Conservation (phyloP, 148 eudicot species). For the Chenopodium berlandieri region DNA sequence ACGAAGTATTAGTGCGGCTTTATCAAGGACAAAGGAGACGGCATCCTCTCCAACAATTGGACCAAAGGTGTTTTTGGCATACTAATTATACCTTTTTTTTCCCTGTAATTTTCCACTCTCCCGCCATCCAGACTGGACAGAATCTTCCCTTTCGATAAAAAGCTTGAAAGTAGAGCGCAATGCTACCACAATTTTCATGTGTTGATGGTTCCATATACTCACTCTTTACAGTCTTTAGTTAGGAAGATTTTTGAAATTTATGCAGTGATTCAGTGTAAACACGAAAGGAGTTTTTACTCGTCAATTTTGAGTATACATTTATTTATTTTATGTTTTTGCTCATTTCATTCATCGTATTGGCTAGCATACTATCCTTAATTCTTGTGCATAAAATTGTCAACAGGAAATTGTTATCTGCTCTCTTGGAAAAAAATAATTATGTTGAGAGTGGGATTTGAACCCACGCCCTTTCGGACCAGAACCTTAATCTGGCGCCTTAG, state of each 20-base stretch:
- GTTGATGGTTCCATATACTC: too few species aligned
- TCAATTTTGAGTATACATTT: not conserved
- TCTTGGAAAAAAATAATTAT: too few species aligned
- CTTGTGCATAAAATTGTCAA: too few species aligned
- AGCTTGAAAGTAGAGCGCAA: not conserved
- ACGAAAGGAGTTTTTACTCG: not conserved
- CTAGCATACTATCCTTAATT: too few species aligned
- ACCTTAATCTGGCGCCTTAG: constrained; percentile 43
- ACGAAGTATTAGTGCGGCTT: not conserved
- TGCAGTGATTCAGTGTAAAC: not conserved
- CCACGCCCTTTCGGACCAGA: constrained; percentile 99
- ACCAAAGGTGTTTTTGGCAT: too few species aligned
- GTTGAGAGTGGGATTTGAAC: constrained; percentile 57
- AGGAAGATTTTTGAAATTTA: not conserved
- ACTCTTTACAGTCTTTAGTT: too few species aligned
- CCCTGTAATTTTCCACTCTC: too few species aligned
- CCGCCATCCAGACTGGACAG: not conserved
- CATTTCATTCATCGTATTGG: not conserved
- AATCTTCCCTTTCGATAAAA: not conserved
- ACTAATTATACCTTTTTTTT: too few species aligned
- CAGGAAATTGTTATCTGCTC: too few species aligned
- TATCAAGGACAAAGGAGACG: too few species aligned
- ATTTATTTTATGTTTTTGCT: not conserved
- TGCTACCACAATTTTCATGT: not conserved
- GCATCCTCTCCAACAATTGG: not conserved